A percentile compares a stretch with the other conserved stretches of the same genome.
These are phyloP conservation scores for Combretum micranthum DNA, from an alignment of 345 rosid genomes.

Conservation along the genomic window DNA sequence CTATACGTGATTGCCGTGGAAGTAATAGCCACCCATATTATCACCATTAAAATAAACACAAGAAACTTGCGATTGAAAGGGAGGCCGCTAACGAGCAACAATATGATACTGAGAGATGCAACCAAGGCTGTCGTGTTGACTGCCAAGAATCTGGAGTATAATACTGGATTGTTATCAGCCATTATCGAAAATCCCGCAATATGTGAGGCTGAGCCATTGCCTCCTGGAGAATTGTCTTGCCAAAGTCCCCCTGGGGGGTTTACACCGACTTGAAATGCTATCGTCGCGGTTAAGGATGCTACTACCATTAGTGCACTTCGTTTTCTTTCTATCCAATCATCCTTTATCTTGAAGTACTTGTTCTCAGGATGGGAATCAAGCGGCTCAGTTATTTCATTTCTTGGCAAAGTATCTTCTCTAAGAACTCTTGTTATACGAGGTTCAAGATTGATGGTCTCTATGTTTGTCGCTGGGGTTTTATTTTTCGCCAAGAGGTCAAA, in stretches of 20 bases:
- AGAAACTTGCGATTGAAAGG: neutral
- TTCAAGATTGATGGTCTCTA: too few species aligned
- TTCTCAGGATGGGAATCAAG: neutral
- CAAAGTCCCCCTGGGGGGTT: constrained; percentile 8
- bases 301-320: constrained; percentile 5
- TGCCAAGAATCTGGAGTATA: neutral
- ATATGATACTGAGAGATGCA: constrained; percentile 9
- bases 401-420: too few species aligned
- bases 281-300: constrained; percentile 12
- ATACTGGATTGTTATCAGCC: neutral
- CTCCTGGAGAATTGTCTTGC: neutral
- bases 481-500: neutral
- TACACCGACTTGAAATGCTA: constrained; percentile 14
- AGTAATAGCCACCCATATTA: constrained; percentile 3
- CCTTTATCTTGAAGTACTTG: neutral
- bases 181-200: neutral
- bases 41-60: constrained; percentile 2
- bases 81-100: constrained; percentile 10
- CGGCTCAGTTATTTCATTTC: too few species aligned
- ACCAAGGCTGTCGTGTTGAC: constrained; percentile 6
- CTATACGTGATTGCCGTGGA: neutral
- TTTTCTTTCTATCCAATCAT: neutral
- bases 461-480: too few species aligned
- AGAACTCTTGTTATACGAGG: too few species aligned
- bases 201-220: neutral